Percentiles rank a stretch among this genome's conserved stretches.
Conservation (phyloP, 2,329 filamentous ascomycete species). For the Fusarium begoniae region DNA sequence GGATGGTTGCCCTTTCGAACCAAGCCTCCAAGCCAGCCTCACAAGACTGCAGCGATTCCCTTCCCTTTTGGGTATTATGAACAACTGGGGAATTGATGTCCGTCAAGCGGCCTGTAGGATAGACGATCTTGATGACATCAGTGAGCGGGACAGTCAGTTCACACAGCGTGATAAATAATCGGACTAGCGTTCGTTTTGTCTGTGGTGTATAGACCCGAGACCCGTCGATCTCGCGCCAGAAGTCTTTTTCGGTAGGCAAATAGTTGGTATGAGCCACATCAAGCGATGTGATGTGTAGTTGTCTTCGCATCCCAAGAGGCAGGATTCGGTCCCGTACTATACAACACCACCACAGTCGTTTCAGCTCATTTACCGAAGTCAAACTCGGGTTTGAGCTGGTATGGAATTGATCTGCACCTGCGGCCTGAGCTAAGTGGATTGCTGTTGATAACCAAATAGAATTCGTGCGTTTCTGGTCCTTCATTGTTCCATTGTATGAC, state of each 20-base stretch:
- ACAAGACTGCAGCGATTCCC: neutral
- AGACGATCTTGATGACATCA: slow-evolving; percentile 22
- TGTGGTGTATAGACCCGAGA: slow-evolving; percentile 13
- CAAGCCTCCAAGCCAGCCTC: neutral
- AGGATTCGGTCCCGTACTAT: slow-evolving; percentile 28
- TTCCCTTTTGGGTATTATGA: neutral
- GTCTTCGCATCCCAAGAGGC: slow-evolving; percentile 15
- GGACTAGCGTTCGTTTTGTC: slow-evolving; percentile 7
- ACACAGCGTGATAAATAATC: slow-evolving; percentile 18
- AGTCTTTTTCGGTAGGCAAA: slow-evolving; percentile 9
- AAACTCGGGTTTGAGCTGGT: neutral
- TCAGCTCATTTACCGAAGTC: slow-evolving; percentile 1
- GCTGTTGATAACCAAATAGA: slow-evolving; percentile 25
- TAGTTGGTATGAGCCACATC: neutral
- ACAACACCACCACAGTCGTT: slow-evolving; percentile 31
- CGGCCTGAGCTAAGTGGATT: slow-evolving; percentile 18
- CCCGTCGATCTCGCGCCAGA: neutral
- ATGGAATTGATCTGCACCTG: slow-evolving; percentile 16
- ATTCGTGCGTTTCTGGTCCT: slow-evolving; percentile 13
- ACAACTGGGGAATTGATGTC: neutral
- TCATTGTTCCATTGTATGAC: slow-evolving; percentile 20
- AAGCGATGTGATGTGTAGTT: slow-evolving; percentile 11
- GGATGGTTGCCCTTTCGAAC: neutral
- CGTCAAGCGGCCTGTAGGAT: neutral
- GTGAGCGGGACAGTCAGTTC: slow-evolving; percentile 20